Base-by-base conservation (phyloP, 148 eudicot genomes). In the Rhododendron vialii region DNA sequence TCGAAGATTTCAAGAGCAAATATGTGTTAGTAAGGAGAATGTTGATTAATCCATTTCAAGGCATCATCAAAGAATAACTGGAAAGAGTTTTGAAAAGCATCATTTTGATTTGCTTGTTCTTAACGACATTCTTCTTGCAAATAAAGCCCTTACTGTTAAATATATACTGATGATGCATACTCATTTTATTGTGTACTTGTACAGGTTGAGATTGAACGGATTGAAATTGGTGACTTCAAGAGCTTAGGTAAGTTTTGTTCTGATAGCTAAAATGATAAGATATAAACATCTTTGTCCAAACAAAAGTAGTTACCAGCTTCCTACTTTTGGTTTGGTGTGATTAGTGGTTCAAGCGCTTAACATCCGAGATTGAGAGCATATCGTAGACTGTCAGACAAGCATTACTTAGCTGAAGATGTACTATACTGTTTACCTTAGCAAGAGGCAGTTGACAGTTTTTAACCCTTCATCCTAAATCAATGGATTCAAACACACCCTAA, bases 181-280 rank as follows among this genome's bases (percentile, higher is more conserved):
- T 30, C 33, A 8, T 86, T 82, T 85, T 48, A 28, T 73, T 53
- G 75, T 38, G 33, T 78, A 48, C 63, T 53, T 86, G 30, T 87
- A 77, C 92, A 97, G 99, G 94, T 93, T 86, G 98, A 97, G 88
- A 94, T 95, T 87, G 99, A 97, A 89, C 92, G 92, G 85, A 92
- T 95, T 80, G 97, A 95, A 84, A 87, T 91, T 85, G 96, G 98
- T 57, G 92, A 91, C 87, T 89, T 89, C 85, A 92, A 91, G 84
- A 87, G 86, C 78, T 90, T 91, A 81, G 98, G 99, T 92, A 94
- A 87, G 92, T 89, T 84, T n/a, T 12, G 43, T 45, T 53, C 65
- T 9, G 4, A 26, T 13, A 48, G 20, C 53, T 28, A 26, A 79
- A 26, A n/a, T 47, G 50, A 26, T n/a, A 26, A 48, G 47, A 48